These are phyloP conservation scores for Epichloe hybrida DNA, from an alignment of 2,329 filamentous ascomycete species.

Conservation along the genomic window DNA sequence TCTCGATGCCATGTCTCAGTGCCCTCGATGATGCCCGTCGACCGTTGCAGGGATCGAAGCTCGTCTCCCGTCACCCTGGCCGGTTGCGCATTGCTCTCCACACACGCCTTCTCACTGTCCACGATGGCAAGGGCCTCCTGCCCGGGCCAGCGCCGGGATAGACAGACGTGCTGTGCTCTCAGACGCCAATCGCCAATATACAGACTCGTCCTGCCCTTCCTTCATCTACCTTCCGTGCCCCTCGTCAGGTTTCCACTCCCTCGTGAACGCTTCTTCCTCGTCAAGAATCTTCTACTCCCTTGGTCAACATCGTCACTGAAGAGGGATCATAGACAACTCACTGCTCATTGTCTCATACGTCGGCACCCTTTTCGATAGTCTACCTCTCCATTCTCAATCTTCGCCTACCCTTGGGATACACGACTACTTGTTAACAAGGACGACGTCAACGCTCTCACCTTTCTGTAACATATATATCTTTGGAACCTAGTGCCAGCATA, in stretches of 20 bases:
- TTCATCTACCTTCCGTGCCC: conserved; percentile 25
- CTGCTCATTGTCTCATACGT: conserved; percentile 20
- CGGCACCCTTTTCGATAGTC: conserved; percentile 18
- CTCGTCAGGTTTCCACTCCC: conserved; percentile 11
- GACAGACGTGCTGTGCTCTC: conserved; percentile 8
- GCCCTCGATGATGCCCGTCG: conserved; percentile 2
- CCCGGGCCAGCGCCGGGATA: conserved; percentile 5
- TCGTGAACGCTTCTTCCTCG: conserved; percentile 11
- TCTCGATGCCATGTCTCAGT: conserved; percentile 4
- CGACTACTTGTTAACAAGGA: conserved; percentile 4
- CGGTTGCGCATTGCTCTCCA: conserved; percentile 7
- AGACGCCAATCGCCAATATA: conserved; percentile 1
- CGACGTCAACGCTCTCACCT: conserved; percentile 4
- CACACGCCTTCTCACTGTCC: conserved; percentile 8
- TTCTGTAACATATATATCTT: not conserved
- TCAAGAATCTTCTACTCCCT: conserved; percentile 17
- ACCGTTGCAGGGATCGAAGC: conserved; percentile 4
- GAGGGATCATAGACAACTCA: conserved; percentile 15
- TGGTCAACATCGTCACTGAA: conserved; percentile 20
- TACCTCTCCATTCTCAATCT: conserved; percentile 10
- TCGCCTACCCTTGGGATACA: conserved; percentile 6
- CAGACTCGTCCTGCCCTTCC: conserved; percentile 13
- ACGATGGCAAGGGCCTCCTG: conserved; percentile 8
- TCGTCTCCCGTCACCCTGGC: conserved; percentile 10
- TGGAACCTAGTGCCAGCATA: not conserved